Conservation (phyloP, 2,329 filamentous ascomycete genomes). For the Biscogniauxia marginata region DNA sequence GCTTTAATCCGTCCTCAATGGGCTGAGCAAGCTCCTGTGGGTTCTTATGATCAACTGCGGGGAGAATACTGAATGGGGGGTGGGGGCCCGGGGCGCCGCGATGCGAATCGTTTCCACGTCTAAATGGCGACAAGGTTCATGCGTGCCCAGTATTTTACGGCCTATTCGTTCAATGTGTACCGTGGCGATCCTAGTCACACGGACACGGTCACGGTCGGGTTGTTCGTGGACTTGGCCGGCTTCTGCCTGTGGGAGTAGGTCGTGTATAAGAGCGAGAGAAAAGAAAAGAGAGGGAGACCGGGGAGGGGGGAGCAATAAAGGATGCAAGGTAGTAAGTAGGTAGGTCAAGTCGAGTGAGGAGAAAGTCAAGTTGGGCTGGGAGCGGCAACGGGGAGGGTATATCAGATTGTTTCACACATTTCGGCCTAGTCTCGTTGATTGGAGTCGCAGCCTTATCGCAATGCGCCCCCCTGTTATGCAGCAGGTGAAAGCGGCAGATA, state of each 20-base stretch:
- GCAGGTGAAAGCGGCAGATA: constrained; percentile 26
- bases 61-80: not conserved
- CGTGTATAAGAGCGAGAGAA: not conserved
- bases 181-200: not conserved
- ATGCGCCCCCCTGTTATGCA: constrained; percentile 20
- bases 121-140: not conserved
- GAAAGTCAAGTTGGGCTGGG: constrained; percentile 14
- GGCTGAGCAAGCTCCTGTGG: constrained; percentile 1
- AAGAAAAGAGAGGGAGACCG: not conserved
- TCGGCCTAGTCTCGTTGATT: constrained; percentile 15
- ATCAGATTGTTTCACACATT: constrained; percentile 22
- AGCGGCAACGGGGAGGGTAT: constrained; percentile 15
- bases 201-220: no score
- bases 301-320: constrained; percentile 1
- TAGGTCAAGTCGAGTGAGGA: constrained; percentile 10
- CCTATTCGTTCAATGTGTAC: not conserved
- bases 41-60: constrained; percentile 2
- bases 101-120: not conserved
- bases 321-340: constrained; percentile 4
- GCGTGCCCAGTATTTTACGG: not conserved
- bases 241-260: no score
- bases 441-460: constrained; percentile 32
- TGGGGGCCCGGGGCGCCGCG: no score
- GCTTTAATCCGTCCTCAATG: not conserved
- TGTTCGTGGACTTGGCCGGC: no score